Evolutionary conservation across 164 flowering plant species (phyloP).

Genomic region (Aristolochia contorta): DNA sequence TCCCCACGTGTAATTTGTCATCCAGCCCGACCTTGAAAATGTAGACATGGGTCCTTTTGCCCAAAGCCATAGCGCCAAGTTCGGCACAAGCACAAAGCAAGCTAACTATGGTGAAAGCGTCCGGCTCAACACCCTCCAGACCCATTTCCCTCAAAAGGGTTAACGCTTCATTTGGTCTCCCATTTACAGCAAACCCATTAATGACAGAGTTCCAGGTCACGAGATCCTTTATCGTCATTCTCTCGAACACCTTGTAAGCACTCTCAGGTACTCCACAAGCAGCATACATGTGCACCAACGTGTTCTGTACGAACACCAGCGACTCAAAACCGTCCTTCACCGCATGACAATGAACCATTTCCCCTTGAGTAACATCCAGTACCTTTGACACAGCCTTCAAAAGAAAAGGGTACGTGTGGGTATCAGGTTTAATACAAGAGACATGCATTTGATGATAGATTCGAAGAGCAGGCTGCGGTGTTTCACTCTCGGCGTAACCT

Average conservation of each 20-base stretch:
- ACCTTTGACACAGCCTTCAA: constrained; percentile 24
- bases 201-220: constrained; percentile 31
- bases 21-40: constrained; percentile 22
- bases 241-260: constrained; percentile 22
- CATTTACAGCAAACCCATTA: constrained; percentile 28
- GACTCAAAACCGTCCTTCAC: constrained; percentile 19
- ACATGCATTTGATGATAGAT: constrained; percentile 19
- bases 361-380: constrained; percentile 16
- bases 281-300: constrained; percentile 19
- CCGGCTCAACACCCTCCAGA: constrained; percentile 21
- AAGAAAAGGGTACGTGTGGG: constrained; percentile 33
- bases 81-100: constrained; percentile 27
- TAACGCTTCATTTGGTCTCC: constrained; percentile 27
- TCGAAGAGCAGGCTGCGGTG: constrained; percentile 13
- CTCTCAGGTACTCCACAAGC: constrained; percentile 21
- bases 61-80: constrained; percentile 27
- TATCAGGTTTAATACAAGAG: constrained; percentile 15
- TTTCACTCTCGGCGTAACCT: constrained; percentile 26
- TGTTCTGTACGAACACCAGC: constrained; percentile 24
- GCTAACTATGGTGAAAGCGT: constrained; percentile 31
- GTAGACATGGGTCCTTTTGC: constrained; percentile 25
- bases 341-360: constrained; percentile 13
- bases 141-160: constrained; percentile 23
- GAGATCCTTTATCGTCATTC: constrained; percentile 15
- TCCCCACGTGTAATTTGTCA: constrained; percentile 22